phyloP scores from a whole-genome alignment of 768 basidiomycete species.

The Pleurotus tuber-regium region DNA sequence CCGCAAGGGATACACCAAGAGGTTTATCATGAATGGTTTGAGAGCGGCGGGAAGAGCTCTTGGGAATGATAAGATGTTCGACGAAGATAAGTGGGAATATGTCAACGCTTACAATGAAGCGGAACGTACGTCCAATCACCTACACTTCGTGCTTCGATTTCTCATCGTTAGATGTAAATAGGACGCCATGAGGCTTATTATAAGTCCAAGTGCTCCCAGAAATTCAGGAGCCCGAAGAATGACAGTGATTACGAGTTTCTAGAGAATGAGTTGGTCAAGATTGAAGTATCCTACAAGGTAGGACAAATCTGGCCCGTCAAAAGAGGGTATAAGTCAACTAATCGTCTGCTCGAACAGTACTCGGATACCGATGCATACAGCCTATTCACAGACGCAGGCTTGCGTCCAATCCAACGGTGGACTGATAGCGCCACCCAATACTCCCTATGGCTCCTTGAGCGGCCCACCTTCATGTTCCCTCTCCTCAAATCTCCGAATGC shows the following conservation, averaged over 20 bases:
- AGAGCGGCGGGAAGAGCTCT: constrained; percentile 64
- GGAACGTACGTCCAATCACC: constrained; percentile 16
- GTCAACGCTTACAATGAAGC: constrained; percentile 46
- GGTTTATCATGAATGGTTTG: constrained; percentile 88
- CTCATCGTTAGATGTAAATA: constrained; percentile 24
- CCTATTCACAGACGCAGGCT: constrained; percentile 70
- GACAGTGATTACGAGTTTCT: constrained; percentile 49
- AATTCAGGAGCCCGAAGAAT: constrained; percentile 47
- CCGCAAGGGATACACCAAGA: constrained; percentile 61
- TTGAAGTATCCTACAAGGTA: constrained; percentile 91
- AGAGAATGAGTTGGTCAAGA: constrained; percentile 73
- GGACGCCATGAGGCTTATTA: constrained; percentile 86
- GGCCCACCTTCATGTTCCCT: constrained; percentile 79
- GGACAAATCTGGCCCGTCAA: constrained; percentile 5
- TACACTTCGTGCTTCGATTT: constrained; percentile 1
- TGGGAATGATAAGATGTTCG: constrained; percentile 64
- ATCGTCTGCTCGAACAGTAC: constrained; percentile 52
- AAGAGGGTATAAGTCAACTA: neutral
- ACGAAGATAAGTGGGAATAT: constrained; percentile 75
- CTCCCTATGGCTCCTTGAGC: constrained; percentile 89
- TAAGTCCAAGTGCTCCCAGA: constrained; percentile 61
- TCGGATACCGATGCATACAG: constrained; percentile 66
- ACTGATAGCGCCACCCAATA: constrained; percentile 68
- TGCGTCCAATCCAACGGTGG: constrained; percentile 90
- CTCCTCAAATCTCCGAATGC: constrained; percentile 42